Percentiles rank a stretch among this genome's conserved stretches.
Conservation (phyloP, 2,329 filamentous ascomycete genomes). For the Colletotrichum aenigma region DNA sequence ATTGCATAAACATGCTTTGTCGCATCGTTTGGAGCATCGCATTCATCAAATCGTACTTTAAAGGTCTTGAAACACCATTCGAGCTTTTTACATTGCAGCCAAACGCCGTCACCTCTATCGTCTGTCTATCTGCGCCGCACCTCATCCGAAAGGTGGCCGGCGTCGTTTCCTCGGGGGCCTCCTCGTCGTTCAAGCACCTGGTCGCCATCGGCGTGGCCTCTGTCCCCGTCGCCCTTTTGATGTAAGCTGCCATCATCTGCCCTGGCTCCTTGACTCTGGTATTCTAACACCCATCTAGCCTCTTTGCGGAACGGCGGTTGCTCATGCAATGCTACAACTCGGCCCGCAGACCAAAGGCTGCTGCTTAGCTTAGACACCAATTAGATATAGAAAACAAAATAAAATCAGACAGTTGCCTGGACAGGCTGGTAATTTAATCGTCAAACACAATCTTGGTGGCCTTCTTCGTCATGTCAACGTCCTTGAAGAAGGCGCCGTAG, state of each 20-base stretch:
- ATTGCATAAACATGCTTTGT: conserved; percentile 87
- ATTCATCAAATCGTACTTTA: conserved; percentile 75
- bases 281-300: conserved; percentile 38
- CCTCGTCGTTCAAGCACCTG: conserved; percentile 36
- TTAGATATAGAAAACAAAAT: not conserved
- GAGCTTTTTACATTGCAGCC: conserved; percentile 47
- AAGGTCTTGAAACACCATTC: conserved; percentile 44
- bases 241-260: conserved; percentile 57
- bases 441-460: conserved; percentile 95
- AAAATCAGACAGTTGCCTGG: not conserved
- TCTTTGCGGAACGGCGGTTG: conserved; percentile 58
- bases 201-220: conserved; percentile 54
- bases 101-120: conserved; percentile 42
- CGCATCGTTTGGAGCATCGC: conserved; percentile 79
- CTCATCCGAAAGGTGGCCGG: conserved; percentile 35
- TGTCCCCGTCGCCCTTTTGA: conserved; percentile 54
- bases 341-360: conserved; percentile 33
- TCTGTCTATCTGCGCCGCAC: conserved; percentile 47
- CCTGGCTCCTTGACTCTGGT: not conserved
- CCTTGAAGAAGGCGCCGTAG: conserved; percentile 95
- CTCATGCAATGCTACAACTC: conserved; percentile 55
- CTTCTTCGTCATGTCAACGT: conserved; percentile 81
- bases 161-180: not conserved
- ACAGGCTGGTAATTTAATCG: conserved; percentile 27
- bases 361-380: not conserved